A percentile compares a stretch with the other conserved stretches of the same genome.
Conservation (phyloP, 106 monocot genomes). For the Platanthera guangdongensis region DNA sequence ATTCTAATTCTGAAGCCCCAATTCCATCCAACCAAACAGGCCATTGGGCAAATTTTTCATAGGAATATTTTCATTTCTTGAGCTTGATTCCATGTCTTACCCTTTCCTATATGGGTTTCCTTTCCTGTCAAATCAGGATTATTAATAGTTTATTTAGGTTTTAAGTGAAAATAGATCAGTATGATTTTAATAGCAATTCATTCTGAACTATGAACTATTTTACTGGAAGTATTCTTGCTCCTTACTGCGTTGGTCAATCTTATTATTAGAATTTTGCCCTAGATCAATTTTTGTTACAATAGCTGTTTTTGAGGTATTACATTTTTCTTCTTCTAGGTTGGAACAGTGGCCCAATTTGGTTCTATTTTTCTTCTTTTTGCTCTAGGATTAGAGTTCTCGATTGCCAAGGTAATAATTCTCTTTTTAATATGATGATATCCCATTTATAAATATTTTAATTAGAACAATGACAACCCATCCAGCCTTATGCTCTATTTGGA, state of each 20-base stretch:
- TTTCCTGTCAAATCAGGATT: neutral
- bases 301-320: neutral
- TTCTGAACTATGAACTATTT: neutral
- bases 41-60: neutral
- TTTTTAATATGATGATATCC: neutral
- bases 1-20: too few relatives aligned
- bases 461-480: neutral
- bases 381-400: slow-evolving; percentile 84
- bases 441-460: neutral
- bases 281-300: neutral
- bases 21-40: too few relatives aligned
- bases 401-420: slow-evolving; percentile 36
- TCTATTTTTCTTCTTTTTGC: slow-evolving; percentile 96
- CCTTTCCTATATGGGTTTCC: neutral
- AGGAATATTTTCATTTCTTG: neutral
- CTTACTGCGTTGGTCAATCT: neutral
- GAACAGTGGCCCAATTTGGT: slow-evolving; percentile 90
- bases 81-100: neutral
- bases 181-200: neutral
- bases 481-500: neutral
- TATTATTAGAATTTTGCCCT: neutral
- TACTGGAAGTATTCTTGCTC: neutral
- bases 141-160: neutral
- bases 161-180: neutral
- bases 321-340: slow-evolving; percentile 37